phyloP scores from a whole-genome alignment of 495 filamentous ascomycete species.

The Clavariopsis aquatica region DNA sequence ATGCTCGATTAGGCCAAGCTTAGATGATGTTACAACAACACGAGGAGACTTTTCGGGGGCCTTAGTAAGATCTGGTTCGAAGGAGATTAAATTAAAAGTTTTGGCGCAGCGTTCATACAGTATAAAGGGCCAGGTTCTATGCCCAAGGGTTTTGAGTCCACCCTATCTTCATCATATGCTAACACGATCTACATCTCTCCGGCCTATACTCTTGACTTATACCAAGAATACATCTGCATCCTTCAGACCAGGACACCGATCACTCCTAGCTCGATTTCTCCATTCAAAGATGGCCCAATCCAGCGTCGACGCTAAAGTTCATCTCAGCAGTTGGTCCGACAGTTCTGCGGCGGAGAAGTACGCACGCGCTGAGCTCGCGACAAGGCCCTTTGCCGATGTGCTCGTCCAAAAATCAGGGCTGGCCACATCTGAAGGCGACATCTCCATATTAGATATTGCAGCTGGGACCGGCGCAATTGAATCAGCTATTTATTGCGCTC shows the following conservation, averaged over 20 bases:
- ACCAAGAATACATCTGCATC: neutral
- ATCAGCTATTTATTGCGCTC: neutral
- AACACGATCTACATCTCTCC: neutral
- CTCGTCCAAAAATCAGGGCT: conserved; percentile 7
- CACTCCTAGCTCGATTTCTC: neutral
- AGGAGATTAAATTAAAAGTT: neutral
- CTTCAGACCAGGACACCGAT: neutral
- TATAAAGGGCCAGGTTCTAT: neutral
- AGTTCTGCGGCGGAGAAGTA: conserved; percentile 1
- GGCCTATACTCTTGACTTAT: neutral
- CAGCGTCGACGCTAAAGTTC: neutral
- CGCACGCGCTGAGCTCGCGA: conserved; percentile 10
- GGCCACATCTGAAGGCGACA: neutral
- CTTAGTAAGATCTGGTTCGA: too few relatives aligned
- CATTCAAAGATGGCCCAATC: neutral
- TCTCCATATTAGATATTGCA: conserved; percentile 20
- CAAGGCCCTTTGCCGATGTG: conserved; percentile 5
- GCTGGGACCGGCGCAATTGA: conserved; percentile 17
- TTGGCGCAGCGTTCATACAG: neutral
- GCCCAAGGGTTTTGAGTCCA: neutral
- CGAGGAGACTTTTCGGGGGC: neutral
- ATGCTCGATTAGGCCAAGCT: too few relatives aligned
- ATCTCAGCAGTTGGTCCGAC: neutral
- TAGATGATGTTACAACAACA: too few relatives aligned
- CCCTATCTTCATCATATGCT: neutral